Evolutionary conservation across 2,329 filamentous ascomycete species (phyloP).

Genomic region (Fusarium redolens): DNA sequence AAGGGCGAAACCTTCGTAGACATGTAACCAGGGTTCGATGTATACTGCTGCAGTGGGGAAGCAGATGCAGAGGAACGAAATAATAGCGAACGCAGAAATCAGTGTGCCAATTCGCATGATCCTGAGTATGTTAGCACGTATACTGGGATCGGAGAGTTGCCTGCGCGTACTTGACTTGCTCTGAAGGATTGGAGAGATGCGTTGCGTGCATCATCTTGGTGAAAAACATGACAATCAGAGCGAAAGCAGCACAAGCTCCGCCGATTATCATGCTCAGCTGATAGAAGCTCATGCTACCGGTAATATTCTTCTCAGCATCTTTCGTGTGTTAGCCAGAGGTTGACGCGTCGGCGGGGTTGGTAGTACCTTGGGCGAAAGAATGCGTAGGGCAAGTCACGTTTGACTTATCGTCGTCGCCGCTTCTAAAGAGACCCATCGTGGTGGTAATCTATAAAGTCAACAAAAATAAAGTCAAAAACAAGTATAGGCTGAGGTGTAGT

Average conservation of each 20-base stretch:
- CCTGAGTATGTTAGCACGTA: neutral
- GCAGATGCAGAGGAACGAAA: conserved; percentile 31
- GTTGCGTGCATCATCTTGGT: conserved; percentile 32
- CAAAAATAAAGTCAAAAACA: accelerated
- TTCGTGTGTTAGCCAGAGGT: neutral
- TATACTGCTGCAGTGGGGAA: conserved; percentile 28
- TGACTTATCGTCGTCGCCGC: neutral
- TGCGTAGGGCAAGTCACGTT: conserved; percentile 9
- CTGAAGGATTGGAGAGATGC: conserved; percentile 32
- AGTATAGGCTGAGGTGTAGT: neutral
- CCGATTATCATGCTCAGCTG: conserved; percentile 32
- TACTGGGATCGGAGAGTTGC: accelerated
- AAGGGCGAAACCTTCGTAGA: conserved; percentile 32
- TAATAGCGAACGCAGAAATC: conserved; percentile 28
- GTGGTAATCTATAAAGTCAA: neutral
- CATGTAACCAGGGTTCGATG: conserved; percentile 31
- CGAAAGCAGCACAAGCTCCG: conserved; percentile 32
- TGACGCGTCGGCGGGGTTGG: neutral
- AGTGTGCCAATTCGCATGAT: conserved; percentile 35
- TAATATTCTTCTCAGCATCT: conserved; percentile 29
- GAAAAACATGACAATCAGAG: conserved; percentile 27
- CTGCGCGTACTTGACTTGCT: conserved; percentile 36
- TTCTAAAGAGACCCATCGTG: neutral
- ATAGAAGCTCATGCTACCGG: conserved; percentile 22
- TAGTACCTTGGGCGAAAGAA: conserved; percentile 15